A percentile compares a stretch with the other conserved stretches of the same genome.
phyloP scores from a whole-genome alignment of 495 filamentous ascomycete genomes.

The Hypoxylon lienhwacheense region DNA sequence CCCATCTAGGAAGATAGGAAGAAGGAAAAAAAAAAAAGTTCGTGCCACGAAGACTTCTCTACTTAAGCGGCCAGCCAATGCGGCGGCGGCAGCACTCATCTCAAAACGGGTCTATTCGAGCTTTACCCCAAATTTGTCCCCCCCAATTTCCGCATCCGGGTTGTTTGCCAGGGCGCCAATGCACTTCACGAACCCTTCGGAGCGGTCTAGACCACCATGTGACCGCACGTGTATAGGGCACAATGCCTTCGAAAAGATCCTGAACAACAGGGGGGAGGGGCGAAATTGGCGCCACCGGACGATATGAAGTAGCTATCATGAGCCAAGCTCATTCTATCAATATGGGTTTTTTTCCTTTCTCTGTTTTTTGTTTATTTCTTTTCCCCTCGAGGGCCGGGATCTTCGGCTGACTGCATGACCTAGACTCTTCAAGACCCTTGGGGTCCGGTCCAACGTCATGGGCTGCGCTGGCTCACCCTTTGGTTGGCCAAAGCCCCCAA shows the following conservation, averaged over 20 bases:
- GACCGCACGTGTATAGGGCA: constrained; percentile 18
- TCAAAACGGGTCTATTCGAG: background rate
- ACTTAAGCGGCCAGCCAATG: background rate
- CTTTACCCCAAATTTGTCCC: constrained; percentile 24
- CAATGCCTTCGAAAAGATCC: constrained; percentile 5
- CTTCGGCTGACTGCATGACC: constrained; percentile 23
- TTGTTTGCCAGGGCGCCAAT: constrained; percentile 28
- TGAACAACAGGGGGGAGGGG: constrained; percentile 5
- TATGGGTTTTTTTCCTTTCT: no score
- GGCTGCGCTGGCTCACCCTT: constrained; percentile 13
- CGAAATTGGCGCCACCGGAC: constrained; percentile 15
- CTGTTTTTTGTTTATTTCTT: no score
- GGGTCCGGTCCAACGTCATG: constrained; percentile 22
- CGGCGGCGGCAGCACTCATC: constrained; percentile 6
- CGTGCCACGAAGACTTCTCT: constrained; percentile 13
- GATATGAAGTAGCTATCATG: constrained; percentile 25
- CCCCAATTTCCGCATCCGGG: constrained; percentile 20
- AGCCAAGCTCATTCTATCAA: constrained; percentile 25
- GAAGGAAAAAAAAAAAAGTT: no score
- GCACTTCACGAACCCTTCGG: constrained; percentile 29
- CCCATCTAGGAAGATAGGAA: no score
- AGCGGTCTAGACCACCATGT: constrained; percentile 32
- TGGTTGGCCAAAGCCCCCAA: constrained; percentile 1
- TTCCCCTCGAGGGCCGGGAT: constrained; percentile 8
- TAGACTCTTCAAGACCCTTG: constrained; percentile 14